Conservation (phyloP, 2,329 filamentous ascomycete species). For the Verticillium nubilum region DNA sequence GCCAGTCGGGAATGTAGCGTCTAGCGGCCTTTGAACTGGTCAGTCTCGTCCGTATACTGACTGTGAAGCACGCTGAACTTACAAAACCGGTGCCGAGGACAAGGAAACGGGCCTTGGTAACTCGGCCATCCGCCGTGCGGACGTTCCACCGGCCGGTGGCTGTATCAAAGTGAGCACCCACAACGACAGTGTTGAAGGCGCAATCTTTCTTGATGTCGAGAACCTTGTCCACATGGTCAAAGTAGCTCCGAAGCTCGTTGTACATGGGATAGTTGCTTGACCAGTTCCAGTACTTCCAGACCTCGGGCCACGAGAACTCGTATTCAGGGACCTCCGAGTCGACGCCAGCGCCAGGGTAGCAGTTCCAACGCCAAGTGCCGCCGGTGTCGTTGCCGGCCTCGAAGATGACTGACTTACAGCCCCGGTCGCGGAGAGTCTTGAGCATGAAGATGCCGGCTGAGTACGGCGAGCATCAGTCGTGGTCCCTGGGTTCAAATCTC, state of each 20-base stretch:
- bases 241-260: constrained; percentile 49
- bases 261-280: constrained; percentile 44
- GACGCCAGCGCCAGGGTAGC: constrained; percentile 48
- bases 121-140: constrained; percentile 42
- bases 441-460: constrained; percentile 15
- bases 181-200: constrained; percentile 50
- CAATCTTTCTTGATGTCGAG: constrained; percentile 51
- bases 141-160: constrained; percentile 41
- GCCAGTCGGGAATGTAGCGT: constrained; percentile 55
- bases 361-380: constrained; percentile 52
- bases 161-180: constrained; percentile 45
- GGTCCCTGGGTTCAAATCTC: background rate
- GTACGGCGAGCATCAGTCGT: background rate
- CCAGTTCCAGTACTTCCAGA: constrained; percentile 54
- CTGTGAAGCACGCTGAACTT: constrained; percentile 8
- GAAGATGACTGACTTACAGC: constrained; percentile 41
- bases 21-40: constrained; percentile 39
- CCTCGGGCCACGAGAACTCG: constrained; percentile 45
- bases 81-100: constrained; percentile 49
- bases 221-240: constrained; percentile 52
- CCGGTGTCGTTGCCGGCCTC: constrained; percentile 47
- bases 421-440: constrained; percentile 44
- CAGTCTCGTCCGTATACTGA: background rate
- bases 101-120: constrained; percentile 43
- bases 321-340: constrained; percentile 51